Evolutionary conservation across 805 yeast genomes (phyloP), one percentile per base, ranked within the genome.

Genomic region (Candida orba): DNA sequence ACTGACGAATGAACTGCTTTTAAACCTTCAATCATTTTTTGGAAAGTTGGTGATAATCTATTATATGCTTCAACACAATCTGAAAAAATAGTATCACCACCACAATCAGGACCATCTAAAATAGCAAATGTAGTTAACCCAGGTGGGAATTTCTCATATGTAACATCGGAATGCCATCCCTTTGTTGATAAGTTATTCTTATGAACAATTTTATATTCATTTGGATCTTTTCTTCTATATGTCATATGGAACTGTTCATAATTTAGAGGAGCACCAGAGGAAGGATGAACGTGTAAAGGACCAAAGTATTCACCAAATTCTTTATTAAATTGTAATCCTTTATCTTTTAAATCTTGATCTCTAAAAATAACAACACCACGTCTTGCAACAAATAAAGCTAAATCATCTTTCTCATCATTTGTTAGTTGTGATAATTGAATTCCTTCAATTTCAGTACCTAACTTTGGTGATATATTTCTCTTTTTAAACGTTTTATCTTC

Each of bases 31-130:
- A 84, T 60, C 50, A 80, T 65, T 54, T 76, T 65, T 58, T 79
- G 72, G 67, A 83, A 74, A 25, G 67, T 73, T 22, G 84, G 84
- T 1, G 90, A 82, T 42, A 84, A 69, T 54, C 90, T 67, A 46
- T 79, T 75, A 62, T 80, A 84, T 10, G 87, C 88, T 59, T 81
- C 88, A 32, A 70, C 68, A 24, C 79, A 70, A 56, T 82, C 86
- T n/a, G 85, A 75, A 57, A 82, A 84, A 39, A 82, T 66, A n/a
- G 87, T 84, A 60, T 84, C 93, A 48, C 93, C 93, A 42, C 91
- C 89, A 35, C 78, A 60, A 20, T 72, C 76, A 24, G 79, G 79
- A 31, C 71, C 69, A 46, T 81, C 84, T 39, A 82, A 65, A 44
- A 81, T 77, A 17, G 77, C 69, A 55, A 84, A 79, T 48, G 81